Conservation (phyloP, 2,329 filamentous ascomycete genomes). For the Claviceps africana region DNA sequence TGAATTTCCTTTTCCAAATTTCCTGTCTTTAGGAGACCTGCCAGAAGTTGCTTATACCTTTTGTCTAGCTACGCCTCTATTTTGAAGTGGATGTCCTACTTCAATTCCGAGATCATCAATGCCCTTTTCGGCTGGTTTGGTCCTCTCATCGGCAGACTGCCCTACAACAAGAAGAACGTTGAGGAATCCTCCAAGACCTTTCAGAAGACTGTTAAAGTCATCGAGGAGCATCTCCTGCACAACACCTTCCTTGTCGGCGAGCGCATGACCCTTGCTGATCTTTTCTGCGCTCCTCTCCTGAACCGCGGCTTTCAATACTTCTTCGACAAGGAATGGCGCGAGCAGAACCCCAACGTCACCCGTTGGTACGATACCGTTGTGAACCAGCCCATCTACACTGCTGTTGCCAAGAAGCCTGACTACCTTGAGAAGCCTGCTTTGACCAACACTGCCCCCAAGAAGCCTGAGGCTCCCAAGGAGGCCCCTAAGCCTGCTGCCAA, state of each 20-base stretch:
- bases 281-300: constrained; percentile 69
- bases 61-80: constrained; percentile 69
- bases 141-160: constrained; percentile 64
- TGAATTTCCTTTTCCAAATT: too few relatives aligned
- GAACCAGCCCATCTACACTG: constrained; percentile 84
- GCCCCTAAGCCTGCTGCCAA: constrained; percentile 45
- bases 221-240: constrained; percentile 78
- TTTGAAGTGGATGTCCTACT: constrained; percentile 94
- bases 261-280: constrained; percentile 89
- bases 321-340: constrained; percentile 82
- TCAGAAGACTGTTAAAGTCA: constrained; percentile 52
- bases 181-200: constrained; percentile 63
- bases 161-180: constrained; percentile 97
- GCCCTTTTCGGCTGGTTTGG: constrained; percentile 68
- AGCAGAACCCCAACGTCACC: constrained; percentile 67
- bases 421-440: constrained; percentile 73
- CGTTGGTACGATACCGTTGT: constrained; percentile 92
- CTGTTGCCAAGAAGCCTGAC: constrained; percentile 59
- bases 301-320: constrained; percentile 85
- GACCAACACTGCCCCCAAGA: constrained; percentile 58
- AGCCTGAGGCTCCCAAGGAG: constrained; percentile 55
- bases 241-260: constrained; percentile 98
- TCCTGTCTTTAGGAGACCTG: not conserved
- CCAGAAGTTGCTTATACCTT: constrained; percentile 12
- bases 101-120: constrained; percentile 74